Percentiles rank a stretch among this genome's conserved stretches.
Conservation (phyloP, 2,329 filamentous ascomycete genomes). For the Fusarium newnesense region DNA sequence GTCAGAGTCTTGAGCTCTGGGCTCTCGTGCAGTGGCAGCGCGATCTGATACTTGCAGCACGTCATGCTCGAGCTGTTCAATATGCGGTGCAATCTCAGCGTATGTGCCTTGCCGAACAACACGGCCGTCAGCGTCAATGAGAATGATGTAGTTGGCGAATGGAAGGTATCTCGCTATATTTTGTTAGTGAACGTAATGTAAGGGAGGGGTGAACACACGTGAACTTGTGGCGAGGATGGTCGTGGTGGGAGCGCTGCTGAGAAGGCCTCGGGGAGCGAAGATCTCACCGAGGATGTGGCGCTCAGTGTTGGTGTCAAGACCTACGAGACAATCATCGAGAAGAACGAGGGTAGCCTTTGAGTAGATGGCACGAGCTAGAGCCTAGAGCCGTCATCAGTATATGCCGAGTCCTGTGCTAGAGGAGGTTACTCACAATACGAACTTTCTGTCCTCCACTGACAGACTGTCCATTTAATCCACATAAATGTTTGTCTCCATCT, state of each 20-base stretch:
- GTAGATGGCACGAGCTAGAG: neutral
- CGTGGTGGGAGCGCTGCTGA: neutral
- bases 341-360: neutral
- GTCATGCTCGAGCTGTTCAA: neutral
- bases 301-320: neutral
- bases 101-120: neutral
- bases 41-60: neutral
- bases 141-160: neutral
- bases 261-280: neutral
- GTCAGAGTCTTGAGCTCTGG: neutral
- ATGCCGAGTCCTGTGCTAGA: fast-evolving
- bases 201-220: neutral
- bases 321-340: neutral
- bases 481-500: neutral
- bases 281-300: neutral
- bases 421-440: neutral
- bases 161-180: neutral
- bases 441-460: constrained; percentile 4
- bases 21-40: neutral
- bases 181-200: fast-evolving
- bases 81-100: neutral
- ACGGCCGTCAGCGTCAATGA: neutral
- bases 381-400: neutral
- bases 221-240: neutral
- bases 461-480: neutral